Conservation (phyloP, 257 asterid genomes). For the Primulina eburnea region DNA sequence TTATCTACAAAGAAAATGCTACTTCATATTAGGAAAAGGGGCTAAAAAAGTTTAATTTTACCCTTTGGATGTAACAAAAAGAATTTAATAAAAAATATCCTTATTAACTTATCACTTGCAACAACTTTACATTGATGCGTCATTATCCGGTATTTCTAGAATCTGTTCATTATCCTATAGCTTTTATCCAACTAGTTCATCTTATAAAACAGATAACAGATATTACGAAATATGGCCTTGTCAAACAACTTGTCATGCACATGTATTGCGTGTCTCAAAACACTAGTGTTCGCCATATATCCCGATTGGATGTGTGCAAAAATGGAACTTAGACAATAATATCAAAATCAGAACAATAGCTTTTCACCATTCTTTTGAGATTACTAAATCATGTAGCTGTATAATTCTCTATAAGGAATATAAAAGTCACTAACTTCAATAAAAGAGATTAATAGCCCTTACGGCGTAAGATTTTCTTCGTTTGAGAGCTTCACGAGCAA, state of each 20-base stretch:
- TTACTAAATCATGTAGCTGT: not conserved
- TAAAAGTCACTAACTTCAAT: not conserved
- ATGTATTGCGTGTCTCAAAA: too few species aligned
- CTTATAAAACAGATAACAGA: too few species aligned
- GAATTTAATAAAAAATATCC: not conserved
- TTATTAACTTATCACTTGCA: not conserved
- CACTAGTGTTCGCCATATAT: not conserved
- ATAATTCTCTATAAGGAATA: not conserved
- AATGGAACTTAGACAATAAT: not conserved
- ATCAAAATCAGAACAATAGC: not conserved
- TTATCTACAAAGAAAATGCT: not conserved
- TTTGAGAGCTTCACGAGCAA: constrained; percentile 98
- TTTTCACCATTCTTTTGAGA: not conserved
- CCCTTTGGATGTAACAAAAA: not conserved
- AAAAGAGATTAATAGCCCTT: constrained; percentile 27
- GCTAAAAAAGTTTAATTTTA: not conserved
- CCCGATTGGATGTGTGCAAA: not conserved
- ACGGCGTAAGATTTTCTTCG: constrained; percentile 91
- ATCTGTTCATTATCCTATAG: too few species aligned
- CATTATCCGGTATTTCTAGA: not conserved
- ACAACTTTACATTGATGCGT: not conserved
- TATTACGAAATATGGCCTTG: too few species aligned
- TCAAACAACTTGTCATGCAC: too few species aligned
- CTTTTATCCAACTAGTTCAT: not conserved
- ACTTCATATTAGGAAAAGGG: too few species aligned